These are phyloP conservation scores for Spirogloea muscicola DNA, from an alignment of 139 green algal genomes.

Conservation along the genomic window DNA sequence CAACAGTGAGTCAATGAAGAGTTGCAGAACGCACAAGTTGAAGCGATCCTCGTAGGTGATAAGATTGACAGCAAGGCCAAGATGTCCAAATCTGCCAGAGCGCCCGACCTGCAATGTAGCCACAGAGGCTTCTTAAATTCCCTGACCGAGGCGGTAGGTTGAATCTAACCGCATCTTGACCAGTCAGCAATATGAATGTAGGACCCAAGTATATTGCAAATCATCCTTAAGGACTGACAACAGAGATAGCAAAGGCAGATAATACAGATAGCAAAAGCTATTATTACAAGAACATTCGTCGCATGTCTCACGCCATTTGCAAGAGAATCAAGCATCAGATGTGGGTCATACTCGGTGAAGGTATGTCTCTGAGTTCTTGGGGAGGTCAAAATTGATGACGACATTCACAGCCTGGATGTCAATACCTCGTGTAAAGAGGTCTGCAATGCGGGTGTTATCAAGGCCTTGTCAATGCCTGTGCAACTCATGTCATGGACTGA, in stretches of 20 bases:
- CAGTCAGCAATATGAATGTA: too few species aligned
- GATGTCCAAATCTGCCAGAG: slow-evolving; percentile 96
- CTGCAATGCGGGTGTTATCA: too few species aligned
- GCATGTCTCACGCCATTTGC: background rate
- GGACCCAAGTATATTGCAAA: too few species aligned
- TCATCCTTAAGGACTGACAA: too few species aligned
- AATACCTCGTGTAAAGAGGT: slow-evolving; percentile 95
- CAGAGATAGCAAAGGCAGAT: too few species aligned
- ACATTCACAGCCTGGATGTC: slow-evolving; percentile 99
- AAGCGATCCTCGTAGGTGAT: slow-evolving; percentile 98
- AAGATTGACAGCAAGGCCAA: slow-evolving; percentile 96
- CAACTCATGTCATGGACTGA: background rate
- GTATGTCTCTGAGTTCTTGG: slow-evolving; percentile 99
- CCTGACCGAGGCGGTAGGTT: too few species aligned
- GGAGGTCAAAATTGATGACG: slow-evolving; percentile 99
- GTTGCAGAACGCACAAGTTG: slow-evolving; percentile 84
- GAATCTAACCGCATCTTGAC: too few species aligned
- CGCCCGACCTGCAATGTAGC: slow-evolving; percentile 79
- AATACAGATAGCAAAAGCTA: too few species aligned
- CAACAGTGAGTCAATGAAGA: too few species aligned
- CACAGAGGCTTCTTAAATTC: too few species aligned
- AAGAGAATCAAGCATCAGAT: slow-evolving; percentile 11
- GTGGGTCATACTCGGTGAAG: slow-evolving; percentile 78
- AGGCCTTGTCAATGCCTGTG: slow-evolving; percentile 5
- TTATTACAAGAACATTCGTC: too few species aligned